Evolutionary conservation across 2,329 filamentous ascomycete species (phyloP), one percentile per base, ranked within the genome.

Genomic region (Ophiostoma tasmaniense): DNA sequence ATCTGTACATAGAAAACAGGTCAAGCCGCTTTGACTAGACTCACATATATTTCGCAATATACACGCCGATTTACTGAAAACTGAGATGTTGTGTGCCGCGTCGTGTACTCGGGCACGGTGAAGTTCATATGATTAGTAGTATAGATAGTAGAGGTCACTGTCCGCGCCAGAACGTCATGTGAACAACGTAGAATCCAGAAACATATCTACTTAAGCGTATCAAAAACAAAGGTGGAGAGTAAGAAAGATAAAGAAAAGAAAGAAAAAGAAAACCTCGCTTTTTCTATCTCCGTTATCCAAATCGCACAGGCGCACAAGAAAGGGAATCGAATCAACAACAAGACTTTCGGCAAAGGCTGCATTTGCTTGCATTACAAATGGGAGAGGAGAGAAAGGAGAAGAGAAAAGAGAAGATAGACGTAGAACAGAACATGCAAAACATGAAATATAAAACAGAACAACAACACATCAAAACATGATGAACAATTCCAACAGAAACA

Each of bases 221-320:
- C 55, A 61, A 61, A 14, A 25, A 7, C 20, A 45, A 45, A n/a
- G 20, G 17, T 4, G 28, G n/a, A 22, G 17, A 22, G 7, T 28
- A 55, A 22, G 11, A 59, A 61, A 28, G 55, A 61, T 30, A 61
- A 28, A 28, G 6, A 59, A n/a, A 61, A 17, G 10, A 14, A 20
- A 30, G 13, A 17, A 61, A 61, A 61, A 61, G 13, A 17, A 20
- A 61, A 20, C 11, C 55, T 61, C 25, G 59, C 59, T n/a, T 64
- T 64, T 65, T 65, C 35, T 20, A 28, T 64, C 33, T 35, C 61
- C 33, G 20, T 35, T 64, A 64, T 64, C 61, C 61, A 64, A 64
- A 37, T 65, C 35, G 62, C 62, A 65, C 62, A 65, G 42, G 35
- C 35, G 62, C 62, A 65, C 62, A 65, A 65, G 35, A 37, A 20